Evolutionary conservation across 345 rosid species (phyloP).

Genomic region (Crucihimalaya himalaica): DNA sequence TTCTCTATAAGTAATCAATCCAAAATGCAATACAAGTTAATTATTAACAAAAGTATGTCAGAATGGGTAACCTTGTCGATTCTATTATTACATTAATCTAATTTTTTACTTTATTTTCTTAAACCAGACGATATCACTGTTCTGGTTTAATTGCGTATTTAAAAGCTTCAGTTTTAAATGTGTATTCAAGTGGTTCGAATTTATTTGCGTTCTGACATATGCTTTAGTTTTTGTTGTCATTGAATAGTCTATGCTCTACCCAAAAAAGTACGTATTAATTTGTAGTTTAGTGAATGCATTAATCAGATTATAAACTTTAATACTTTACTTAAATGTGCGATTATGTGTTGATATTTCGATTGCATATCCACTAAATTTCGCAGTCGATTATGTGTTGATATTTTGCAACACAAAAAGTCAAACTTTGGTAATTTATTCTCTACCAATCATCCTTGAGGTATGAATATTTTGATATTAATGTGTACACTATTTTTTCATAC

Average conservation of each 20-base stretch:
- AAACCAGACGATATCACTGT: too few relatives aligned
- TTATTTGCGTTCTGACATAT: background rate
- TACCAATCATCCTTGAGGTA: slow-evolving; percentile 6
- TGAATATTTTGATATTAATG: background rate
- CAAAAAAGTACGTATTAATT: background rate
- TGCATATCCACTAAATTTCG: background rate
- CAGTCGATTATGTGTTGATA: background rate
- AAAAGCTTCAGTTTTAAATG: too few relatives aligned
- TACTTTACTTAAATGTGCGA: background rate
- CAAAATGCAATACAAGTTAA: too few relatives aligned
- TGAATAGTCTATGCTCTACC: background rate
- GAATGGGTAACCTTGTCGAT: too few relatives aligned
- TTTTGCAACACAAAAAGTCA: background rate
- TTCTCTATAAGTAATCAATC: too few relatives aligned
- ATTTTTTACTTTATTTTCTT: too few relatives aligned
- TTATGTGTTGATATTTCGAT: background rate
- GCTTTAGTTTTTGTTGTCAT: background rate
- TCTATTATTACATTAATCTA: too few relatives aligned
- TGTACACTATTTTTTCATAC: too few relatives aligned
- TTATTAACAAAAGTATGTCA: too few relatives aligned
- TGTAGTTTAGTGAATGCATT: background rate
- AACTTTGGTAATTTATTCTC: background rate
- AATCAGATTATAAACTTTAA: background rate
- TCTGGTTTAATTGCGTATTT: too few relatives aligned
- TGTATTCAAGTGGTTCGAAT: background rate